phyloP scores from a whole-genome alignment of 192 early-diverging fungal genomes.

The Coemansia sp. region DNA sequence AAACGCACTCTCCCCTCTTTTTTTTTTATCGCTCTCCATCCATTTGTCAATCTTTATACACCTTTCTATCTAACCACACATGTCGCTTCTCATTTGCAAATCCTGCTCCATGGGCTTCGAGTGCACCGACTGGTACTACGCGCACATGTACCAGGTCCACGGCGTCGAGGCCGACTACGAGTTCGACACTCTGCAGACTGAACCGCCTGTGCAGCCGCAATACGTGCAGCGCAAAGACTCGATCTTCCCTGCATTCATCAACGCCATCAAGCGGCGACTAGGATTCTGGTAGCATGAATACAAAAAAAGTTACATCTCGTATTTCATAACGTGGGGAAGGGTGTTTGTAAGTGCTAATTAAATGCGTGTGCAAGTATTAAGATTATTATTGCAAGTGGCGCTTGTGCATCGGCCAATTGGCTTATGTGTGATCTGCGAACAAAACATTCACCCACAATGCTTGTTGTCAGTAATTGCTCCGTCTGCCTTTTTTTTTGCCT shows the following conservation, averaged over 20 bases:
- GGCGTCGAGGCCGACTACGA: constrained; percentile 9
- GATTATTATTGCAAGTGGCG: too few relatives aligned
- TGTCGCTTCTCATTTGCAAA: constrained; percentile 6
- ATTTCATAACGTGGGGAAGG: too few relatives aligned
- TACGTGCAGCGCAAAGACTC: constrained; percentile 8
- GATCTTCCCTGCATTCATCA: constrained; percentile 23
- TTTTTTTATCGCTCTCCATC: too few relatives aligned
- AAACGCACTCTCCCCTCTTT: too few relatives aligned
- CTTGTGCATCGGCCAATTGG: too few relatives aligned
- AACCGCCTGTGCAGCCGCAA: background rate
- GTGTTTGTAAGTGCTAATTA: too few relatives aligned
- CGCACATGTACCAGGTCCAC: constrained; percentile 38
- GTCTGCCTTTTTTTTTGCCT: too few relatives aligned
- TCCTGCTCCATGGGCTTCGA: constrained; percentile 40
- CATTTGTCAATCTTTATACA: background rate
- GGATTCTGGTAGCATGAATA: constrained; percentile 26
- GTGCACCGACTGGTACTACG: constrained; percentile 43
- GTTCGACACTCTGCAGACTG: background rate
- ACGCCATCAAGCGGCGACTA: constrained; percentile 25
- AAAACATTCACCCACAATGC: too few relatives aligned
- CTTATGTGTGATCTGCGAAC: too few relatives aligned
- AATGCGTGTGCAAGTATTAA: too few relatives aligned
- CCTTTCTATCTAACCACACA: background rate
- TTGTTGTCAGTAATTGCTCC: too few relatives aligned
- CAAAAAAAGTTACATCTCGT: background rate